Conservation (phyloP, 176 grass and related monocot species). For the Raddia distichophylla region DNA sequence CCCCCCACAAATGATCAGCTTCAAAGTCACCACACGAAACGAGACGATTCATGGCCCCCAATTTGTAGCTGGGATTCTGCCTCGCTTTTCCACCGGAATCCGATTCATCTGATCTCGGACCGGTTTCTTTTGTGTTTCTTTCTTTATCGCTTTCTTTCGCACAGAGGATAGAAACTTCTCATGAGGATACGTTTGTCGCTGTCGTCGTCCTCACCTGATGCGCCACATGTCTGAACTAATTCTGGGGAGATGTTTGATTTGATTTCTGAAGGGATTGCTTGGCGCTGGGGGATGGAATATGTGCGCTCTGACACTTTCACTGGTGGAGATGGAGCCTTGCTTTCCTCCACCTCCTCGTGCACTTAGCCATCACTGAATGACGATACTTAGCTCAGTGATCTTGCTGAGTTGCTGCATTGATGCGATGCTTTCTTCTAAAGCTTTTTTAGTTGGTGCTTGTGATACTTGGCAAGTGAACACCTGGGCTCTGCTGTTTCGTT, state of each 20-base stretch:
- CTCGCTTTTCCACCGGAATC: constrained; percentile 59
- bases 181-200: neutral
- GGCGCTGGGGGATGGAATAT: constrained; percentile 57
- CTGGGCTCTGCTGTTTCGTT: neutral
- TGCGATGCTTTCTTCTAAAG: neutral
- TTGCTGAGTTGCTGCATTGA: constrained; percentile 14
- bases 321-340: constrained; percentile 1
- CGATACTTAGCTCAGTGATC: neutral
- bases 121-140: constrained; percentile 38
- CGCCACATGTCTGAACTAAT: constrained; percentile 26
- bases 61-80: constrained; percentile 61
- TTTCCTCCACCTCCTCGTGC: constrained; percentile 16
- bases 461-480: neutral
- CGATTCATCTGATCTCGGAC: constrained; percentile 63
- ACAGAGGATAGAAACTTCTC: constrained; percentile 46
- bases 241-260: neutral
- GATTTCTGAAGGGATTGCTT: constrained; percentile 54
- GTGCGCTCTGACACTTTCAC: constrained; percentile 23
- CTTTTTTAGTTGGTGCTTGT: neutral
- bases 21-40: too few species aligned
- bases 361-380: neutral
- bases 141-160: constrained; percentile 36
- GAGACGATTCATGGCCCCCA: neutral
- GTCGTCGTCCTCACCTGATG: neutral
- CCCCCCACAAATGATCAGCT: neutral